Evolutionary conservation across 345 rosid species (phyloP), one percentile per base, ranked within the genome.

Genomic region (Clarkia xantiana): DNA sequence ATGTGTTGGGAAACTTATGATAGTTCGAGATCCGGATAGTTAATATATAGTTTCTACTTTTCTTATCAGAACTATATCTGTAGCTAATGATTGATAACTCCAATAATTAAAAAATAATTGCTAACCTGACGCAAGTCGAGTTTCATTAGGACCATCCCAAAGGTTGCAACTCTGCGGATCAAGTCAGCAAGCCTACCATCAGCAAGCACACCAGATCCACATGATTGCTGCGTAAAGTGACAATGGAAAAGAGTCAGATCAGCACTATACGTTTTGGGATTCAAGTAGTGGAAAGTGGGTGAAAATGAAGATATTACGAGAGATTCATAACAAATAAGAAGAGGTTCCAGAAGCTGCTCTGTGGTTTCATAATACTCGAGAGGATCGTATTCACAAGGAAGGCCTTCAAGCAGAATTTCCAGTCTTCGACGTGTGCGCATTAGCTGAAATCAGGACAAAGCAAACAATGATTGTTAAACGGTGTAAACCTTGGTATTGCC

Each of bases 71-170:
- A 17, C 44, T 18, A 23, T 17, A 1, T 0, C 45, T 44, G 16
- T 53, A 4, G 14, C 51, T 14, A 15, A 15, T 11, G 40, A 43
- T 54, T 16, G 11, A 14, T 11, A 40, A 17, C 54, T 29, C 42
- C 36, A 10, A 22, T 15, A 14, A 14, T 41, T 10, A 16, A 51
- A 2, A 45, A 40, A 61, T 44, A 34, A 34, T 36, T 19, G 39
- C 40, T 38, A 66, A 86, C 97, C 97, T 90, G 95, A 10, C 96
- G 96, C 78, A 90, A 76, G 62, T 90, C 98, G 20, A 86, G 91
- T 83, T 90, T 90, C 79, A 86, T 79, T 57, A 90, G 69, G 54
- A 79, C 86, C 86, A 86, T 79, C 14, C 98, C 94, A 59, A 90
- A 86, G 1, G 93, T 79, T 59, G 84, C 70, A 69, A 83, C 96